Conservation (phyloP, 1,284 basidiomycete genomes). For the Rhodotorula sp. region DNA sequence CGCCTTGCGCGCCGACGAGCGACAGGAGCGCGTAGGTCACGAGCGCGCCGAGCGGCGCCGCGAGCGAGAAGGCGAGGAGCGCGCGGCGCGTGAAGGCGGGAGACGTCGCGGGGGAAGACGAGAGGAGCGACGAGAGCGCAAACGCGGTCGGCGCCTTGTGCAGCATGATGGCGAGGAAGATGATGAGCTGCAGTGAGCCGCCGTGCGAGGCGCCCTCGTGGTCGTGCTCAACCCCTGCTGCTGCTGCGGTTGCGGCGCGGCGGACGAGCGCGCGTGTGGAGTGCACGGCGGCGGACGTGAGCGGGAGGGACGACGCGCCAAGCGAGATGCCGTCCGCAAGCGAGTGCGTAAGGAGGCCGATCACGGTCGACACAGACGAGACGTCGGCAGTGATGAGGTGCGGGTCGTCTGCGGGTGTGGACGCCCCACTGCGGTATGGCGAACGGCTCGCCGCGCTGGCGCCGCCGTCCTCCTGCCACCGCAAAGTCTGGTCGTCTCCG, state of each 20-base stretch:
- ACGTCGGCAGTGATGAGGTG: constrained; percentile 12
- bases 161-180: constrained; percentile 82
- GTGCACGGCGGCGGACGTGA: constrained; percentile 28
- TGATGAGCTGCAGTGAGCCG: constrained; percentile 65
- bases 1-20: constrained; percentile 5
- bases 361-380: constrained; percentile 65
- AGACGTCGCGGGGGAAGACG: constrained; percentile 21
- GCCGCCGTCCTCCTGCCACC: background rate
- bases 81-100: constrained; percentile 24
- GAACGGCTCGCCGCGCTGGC: background rate
- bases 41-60: constrained; percentile 43
- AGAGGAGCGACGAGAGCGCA: constrained; percentile 41
- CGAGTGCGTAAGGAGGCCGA: constrained; percentile 82
- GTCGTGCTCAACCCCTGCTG: no score
- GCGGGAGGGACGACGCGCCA: constrained; percentile 61
- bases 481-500: background rate
- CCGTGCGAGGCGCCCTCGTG: constrained; percentile 1
- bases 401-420: background rate
- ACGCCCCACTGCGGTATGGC: background rate
- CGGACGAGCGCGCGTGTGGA: background rate
- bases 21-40: constrained; percentile 31
- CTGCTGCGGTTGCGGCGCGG: no score
- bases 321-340: constrained; percentile 87
- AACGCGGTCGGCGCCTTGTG: constrained; percentile 66
- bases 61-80: constrained; percentile 38